Evolutionary conservation across 2,329 filamentous ascomycete genomes (phyloP).

Genomic region (Metarhizium guizhouense): DNA sequence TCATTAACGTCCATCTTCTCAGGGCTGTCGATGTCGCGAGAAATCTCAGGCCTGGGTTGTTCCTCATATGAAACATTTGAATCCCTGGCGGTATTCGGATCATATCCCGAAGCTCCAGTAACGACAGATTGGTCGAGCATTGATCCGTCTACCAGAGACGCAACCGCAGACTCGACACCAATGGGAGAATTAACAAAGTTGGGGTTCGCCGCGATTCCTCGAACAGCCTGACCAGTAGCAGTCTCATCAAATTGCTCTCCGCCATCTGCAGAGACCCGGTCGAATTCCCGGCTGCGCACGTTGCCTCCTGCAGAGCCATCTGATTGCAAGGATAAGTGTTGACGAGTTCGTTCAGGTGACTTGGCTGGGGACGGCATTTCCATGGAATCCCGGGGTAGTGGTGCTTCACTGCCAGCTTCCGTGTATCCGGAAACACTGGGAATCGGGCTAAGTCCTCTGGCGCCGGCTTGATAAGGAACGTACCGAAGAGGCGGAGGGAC

Average conservation of each 20-base stretch:
- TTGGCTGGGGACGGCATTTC: conserved; percentile 46
- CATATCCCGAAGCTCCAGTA: conserved; percentile 47
- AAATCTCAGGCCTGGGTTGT: conserved; percentile 19
- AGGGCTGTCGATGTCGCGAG: conserved; percentile 27
- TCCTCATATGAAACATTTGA: conserved; percentile 28
- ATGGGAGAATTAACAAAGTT: conserved; percentile 63
- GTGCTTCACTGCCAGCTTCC: conserved; percentile 54
- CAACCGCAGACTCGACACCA: conserved; percentile 81
- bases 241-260: conserved; percentile 49
- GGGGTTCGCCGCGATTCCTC: conserved; percentile 62
- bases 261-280: conserved; percentile 47
- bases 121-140: conserved; percentile 58
- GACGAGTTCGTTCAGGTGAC: conserved; percentile 29
- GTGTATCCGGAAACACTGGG: conserved; percentile 86
- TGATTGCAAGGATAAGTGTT: conserved; percentile 25
- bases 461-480: conserved; percentile 58
- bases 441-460: conserved; percentile 74
- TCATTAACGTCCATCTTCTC: conserved; percentile 32
- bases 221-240: conserved; percentile 60
- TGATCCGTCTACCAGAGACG: conserved; percentile 75
- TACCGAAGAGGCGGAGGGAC: conserved; percentile 57
- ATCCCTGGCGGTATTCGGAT: conserved; percentile 30
- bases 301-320: conserved; percentile 29
- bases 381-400: conserved; percentile 47
- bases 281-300: conserved; percentile 39